A percentile compares a stretch with the other conserved stretches of the same genome.
phyloP scores from a whole-genome alignment of 495 filamentous ascomycete genomes.

The Penicillium alfredii region DNA sequence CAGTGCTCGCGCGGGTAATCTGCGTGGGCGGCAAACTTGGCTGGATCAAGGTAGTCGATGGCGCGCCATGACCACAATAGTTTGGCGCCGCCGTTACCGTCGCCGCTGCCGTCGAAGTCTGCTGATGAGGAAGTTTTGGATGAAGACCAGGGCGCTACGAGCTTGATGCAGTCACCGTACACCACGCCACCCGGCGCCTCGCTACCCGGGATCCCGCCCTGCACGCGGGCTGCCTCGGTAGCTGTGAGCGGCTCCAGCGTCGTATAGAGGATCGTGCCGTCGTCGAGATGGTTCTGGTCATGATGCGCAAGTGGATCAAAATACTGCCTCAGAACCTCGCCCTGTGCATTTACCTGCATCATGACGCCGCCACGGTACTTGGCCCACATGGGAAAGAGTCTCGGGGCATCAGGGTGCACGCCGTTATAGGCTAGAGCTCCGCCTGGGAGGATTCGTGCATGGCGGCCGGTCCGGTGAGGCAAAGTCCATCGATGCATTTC shows the following conservation, averaged over 20 bases:
- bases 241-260: constrained; percentile 33
- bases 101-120: constrained; percentile 21
- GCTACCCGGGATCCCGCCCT: constrained; percentile 34
- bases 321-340: constrained; percentile 34
- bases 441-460: constrained; percentile 37
- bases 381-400: constrained; percentile 38
- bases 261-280: constrained; percentile 40
- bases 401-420: constrained; percentile 34
- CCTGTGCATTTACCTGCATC: constrained; percentile 32
- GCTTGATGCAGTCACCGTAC: constrained; percentile 42
- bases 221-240: constrained; percentile 28
- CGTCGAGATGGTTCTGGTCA: constrained; percentile 42
- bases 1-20: constrained; percentile 43
- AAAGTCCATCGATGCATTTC: constrained; percentile 42
- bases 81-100: constrained; percentile 21
- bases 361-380: constrained; percentile 45
- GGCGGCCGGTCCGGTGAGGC: constrained; percentile 36
- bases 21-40: constrained; percentile 29
- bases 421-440: constrained; percentile 43
- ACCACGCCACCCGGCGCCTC: constrained; percentile 33
- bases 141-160: constrained; percentile 26
- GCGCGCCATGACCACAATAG: constrained; percentile 42
- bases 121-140: constrained; percentile 15
- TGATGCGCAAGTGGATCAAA: constrained; percentile 40
- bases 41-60: constrained; percentile 32